Percentiles rank a stretch among this genome's conserved stretches.
phyloP scores from a whole-genome alignment of 345 rosid genomes.

The Noccaea caerulescens region DNA sequence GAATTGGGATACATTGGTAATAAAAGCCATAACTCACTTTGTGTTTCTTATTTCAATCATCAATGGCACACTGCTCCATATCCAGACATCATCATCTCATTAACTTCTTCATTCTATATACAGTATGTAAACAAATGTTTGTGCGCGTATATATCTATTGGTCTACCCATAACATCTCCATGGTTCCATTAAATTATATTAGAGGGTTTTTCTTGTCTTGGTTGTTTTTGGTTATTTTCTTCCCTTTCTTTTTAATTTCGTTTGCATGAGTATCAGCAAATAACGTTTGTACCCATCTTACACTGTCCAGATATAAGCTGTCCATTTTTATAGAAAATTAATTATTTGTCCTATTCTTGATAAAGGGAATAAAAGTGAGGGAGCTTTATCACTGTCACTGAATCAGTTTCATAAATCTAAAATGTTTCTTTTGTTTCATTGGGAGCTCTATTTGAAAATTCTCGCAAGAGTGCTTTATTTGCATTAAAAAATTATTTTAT shows the following conservation, averaged over 20 bases:
- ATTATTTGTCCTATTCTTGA: conserved; percentile 44
- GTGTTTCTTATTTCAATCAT: conserved; percentile 60
- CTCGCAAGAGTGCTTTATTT: neutral
- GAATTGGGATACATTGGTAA: conserved; percentile 56
- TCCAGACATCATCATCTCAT: conserved; percentile 47
- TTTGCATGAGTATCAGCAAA: conserved; percentile 45
- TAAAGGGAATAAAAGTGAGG: conserved; percentile 32
- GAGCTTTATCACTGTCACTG: conserved; percentile 38
- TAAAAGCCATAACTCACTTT: conserved; percentile 58
- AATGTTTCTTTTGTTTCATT: conserved; percentile 18
- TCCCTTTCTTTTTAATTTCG: neutral
- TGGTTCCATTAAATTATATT: conserved; percentile 34
- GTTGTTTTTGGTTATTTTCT: neutral
- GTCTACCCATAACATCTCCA: conserved; percentile 56
- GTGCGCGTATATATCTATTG: neutral
- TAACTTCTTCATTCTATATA: conserved; percentile 27
- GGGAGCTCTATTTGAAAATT: neutral
- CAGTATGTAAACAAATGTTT: neutral
- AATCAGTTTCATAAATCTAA: conserved; percentile 8
- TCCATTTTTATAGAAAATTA: conserved; percentile 33
- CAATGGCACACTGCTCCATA: conserved; percentile 55
- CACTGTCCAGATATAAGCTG: conserved; percentile 47
- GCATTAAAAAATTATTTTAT: neutral
- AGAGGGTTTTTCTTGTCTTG: conserved; percentile 33
- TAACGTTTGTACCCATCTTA: conserved; percentile 50